Conservation (phyloP, 371 early-diverging fungal genomes). For the Sporodiniella umbellata region DNA sequence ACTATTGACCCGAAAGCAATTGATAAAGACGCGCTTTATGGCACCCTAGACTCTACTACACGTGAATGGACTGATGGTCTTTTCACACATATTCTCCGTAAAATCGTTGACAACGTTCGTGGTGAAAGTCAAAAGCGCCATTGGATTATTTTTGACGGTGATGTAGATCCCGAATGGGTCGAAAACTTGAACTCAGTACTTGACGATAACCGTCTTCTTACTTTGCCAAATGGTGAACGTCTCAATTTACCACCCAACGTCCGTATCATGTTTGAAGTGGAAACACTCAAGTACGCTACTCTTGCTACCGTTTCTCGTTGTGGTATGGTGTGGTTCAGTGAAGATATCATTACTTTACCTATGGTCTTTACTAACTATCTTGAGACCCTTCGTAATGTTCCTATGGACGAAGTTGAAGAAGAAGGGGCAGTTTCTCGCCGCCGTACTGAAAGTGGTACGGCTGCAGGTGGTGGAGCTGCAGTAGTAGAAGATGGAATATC, state of each 20-base stretch:
- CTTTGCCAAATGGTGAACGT: conserved; percentile 98
- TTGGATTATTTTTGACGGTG: conserved; percentile 99
- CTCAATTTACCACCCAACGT: conserved; percentile 94
- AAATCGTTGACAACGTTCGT: conserved; percentile 96
- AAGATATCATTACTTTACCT: conserved; percentile 79
- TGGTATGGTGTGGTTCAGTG: conserved; percentile 99
- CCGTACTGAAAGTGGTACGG: background rate
- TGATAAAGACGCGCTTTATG: conserved; percentile 95
- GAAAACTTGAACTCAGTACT: conserved; percentile 98
- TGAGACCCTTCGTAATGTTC: conserved; percentile 67
- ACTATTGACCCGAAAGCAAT: conserved; percentile 98
- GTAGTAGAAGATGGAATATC: conserved; percentile 55
- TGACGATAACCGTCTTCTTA: conserved; percentile 96
- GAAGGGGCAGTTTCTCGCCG: conserved; percentile 38
- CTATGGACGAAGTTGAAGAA: conserved; percentile 85
- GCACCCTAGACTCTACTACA: conserved; percentile 94
- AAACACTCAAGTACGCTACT: conserved; percentile 94
- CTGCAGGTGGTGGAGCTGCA: conserved; percentile 13
- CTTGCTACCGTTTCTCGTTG: conserved; percentile 98
- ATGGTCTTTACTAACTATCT: conserved; percentile 89
- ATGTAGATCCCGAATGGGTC: conserved; percentile 99
- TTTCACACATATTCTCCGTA: conserved; percentile 95
- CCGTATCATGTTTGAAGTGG: conserved; percentile 99
- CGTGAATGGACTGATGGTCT: conserved; percentile 99
- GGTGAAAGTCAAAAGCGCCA: conserved; percentile 92